These are phyloP conservation scores for Rugiboletus extremiorientalis DNA, from an alignment of 1,284 basidiomycete species.

Conservation along the genomic window DNA sequence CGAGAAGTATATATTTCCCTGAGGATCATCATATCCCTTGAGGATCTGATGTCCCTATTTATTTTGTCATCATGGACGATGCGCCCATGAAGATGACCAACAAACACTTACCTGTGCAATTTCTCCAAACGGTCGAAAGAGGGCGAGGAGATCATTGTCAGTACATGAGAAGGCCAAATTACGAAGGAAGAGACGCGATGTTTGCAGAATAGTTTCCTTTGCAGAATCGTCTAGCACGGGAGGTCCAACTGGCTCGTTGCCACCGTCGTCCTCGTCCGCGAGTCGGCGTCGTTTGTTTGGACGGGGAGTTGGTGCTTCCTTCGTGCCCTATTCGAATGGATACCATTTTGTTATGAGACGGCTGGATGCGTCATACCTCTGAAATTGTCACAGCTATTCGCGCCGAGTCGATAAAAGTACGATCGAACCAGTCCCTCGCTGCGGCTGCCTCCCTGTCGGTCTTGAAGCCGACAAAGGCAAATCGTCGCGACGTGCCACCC, in stretches of 20 bases:
- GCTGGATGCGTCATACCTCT: slow-evolving; percentile 49
- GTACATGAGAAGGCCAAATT: slow-evolving; percentile 89
- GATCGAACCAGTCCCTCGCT: slow-evolving; percentile 85
- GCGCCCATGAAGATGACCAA: slow-evolving; percentile 1
- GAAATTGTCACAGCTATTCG: slow-evolving; percentile 78
- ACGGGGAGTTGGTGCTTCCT: slow-evolving; percentile 61
- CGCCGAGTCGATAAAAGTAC: slow-evolving; percentile 76
- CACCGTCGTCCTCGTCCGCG: slow-evolving; percentile 26
- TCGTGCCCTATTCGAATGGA: slow-evolving; percentile 48
- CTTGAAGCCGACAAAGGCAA: slow-evolving; percentile 94
- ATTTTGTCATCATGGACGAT: slow-evolving; percentile 45
- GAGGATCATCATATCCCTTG: slow-evolving; percentile 56
- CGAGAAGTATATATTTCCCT: slow-evolving; percentile 50
- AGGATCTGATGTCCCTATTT: slow-evolving; percentile 66
- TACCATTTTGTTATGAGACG: not conserved
- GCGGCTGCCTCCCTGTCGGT: slow-evolving; percentile 73
- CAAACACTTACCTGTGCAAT: slow-evolving; percentile 63
- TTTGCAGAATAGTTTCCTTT: slow-evolving; percentile 70
- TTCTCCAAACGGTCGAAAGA: slow-evolving; percentile 73
- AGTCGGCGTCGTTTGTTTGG: slow-evolving; percentile 67
- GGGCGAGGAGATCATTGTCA: slow-evolving; percentile 66
- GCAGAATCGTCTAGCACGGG: slow-evolving; percentile 41
- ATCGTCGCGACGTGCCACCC: slow-evolving; percentile 81
- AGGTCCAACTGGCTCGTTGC: slow-evolving; percentile 13
- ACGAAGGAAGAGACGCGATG: slow-evolving; percentile 86